These are phyloP conservation scores for Tagetes erecta DNA, from an alignment of 129 eudicot species.

Conservation along the genomic window DNA sequence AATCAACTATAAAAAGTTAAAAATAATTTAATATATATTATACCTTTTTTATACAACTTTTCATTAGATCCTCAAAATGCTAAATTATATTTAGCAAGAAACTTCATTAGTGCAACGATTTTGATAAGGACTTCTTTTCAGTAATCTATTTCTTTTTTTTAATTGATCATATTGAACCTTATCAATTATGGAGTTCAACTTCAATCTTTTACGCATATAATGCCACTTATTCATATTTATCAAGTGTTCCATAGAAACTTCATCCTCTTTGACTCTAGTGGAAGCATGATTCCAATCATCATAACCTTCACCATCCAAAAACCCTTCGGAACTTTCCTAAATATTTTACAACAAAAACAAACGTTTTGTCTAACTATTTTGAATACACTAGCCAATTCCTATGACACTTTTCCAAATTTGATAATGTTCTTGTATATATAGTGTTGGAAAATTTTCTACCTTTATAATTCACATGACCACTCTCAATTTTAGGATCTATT, in stretches of 20 bases:
- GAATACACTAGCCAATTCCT: background rate
- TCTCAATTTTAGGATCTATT: background rate
- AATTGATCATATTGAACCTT: too few species aligned
- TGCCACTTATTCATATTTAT: background rate
- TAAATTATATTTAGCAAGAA: too few species aligned
- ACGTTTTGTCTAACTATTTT: background rate
- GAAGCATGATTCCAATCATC: background rate
- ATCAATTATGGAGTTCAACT: too few species aligned
- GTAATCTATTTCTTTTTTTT: too few species aligned
- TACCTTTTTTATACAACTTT: background rate
- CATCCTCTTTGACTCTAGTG: background rate
- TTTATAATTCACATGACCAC: background rate
- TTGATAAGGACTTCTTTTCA: too few species aligned
- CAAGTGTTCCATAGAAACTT: background rate
- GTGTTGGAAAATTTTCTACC: background rate
- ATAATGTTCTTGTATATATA: background rate
- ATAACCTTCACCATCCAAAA: background rate
- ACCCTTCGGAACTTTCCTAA: background rate
- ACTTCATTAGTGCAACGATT: too few species aligned
- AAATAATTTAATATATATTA: too few species aligned
- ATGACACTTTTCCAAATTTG: background rate
- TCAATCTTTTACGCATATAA: too few species aligned
- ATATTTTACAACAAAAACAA: slow-evolving; percentile 5
- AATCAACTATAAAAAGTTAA: too few species aligned
- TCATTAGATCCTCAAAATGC: background rate